Evolutionary conservation across 768 basidiomycete species (phyloP).

Genomic region (Mycena epipterygia): DNA sequence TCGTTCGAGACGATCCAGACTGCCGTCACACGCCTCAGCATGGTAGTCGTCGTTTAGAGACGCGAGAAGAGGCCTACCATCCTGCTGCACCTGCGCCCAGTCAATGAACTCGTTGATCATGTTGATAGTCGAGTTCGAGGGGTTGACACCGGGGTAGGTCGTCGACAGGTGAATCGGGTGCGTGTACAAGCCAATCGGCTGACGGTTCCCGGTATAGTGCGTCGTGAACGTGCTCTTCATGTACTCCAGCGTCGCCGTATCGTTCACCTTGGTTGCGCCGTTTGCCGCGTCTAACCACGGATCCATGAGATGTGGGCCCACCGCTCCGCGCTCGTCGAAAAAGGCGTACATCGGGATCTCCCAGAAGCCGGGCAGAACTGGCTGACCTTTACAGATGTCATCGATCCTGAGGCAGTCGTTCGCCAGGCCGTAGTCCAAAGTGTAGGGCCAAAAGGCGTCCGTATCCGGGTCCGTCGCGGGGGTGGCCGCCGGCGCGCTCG

Average conservation of each 20-base stretch:
- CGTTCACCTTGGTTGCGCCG: slow-evolving; percentile 63
- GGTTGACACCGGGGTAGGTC: too few relatives aligned
- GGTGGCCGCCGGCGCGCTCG: slow-evolving; percentile 68
- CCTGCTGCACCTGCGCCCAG: slow-evolving; percentile 80
- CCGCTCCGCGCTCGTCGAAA: slow-evolving; percentile 70
- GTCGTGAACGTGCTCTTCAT: slow-evolving; percentile 80
- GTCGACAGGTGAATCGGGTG: slow-evolving; percentile 78
- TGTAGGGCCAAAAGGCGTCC: slow-evolving; percentile 88
- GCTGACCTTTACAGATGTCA: slow-evolving; percentile 75
- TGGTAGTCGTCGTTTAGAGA: too few relatives aligned
- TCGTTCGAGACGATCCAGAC: slow-evolving; percentile 82
- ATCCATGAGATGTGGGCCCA: slow-evolving; percentile 82
- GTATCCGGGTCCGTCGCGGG: slow-evolving; percentile 75
- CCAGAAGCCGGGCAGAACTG: slow-evolving; percentile 83
- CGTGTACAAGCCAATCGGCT: slow-evolving; percentile 85
- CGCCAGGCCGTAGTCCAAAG: slow-evolving; percentile 83
- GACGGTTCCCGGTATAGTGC: slow-evolving; percentile 80
- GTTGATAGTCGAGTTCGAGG: slow-evolving; percentile 68
- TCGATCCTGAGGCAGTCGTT: slow-evolving; percentile 75
- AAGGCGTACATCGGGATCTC: slow-evolving; percentile 88
- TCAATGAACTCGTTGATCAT: slow-evolving; percentile 87
- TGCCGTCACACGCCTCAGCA: slow-evolving; percentile 38
- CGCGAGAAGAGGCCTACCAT: slow-evolving; percentile 56
- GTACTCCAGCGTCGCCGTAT: slow-evolving; percentile 74
- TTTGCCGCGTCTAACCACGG: slow-evolving; percentile 80